A percentile compares a stretch with the other conserved stretches of the same genome.
These are phyloP conservation scores for Trypanosoma mega DNA, from an alignment of 208 protist genomes.

Conservation along the genomic window DNA sequence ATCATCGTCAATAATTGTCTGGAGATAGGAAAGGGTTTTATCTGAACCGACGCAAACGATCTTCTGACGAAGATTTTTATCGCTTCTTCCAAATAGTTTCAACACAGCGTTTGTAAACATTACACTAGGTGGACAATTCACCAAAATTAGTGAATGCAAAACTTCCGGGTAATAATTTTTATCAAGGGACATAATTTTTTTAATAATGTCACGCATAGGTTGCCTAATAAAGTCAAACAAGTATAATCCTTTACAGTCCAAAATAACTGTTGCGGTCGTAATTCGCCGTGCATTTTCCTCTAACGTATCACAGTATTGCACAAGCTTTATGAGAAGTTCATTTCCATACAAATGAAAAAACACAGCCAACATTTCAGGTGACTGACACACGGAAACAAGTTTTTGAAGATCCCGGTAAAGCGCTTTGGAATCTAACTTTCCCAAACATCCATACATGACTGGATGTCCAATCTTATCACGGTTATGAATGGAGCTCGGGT, in stretches of 20 bases:
- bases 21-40: conserved; percentile 31
- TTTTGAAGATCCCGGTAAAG: conserved; percentile 42
- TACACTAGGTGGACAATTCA: conserved; percentile 44
- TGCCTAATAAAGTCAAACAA: conserved; percentile 33
- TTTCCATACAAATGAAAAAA: conserved; percentile 60
- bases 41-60: conserved; percentile 42
- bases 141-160: conserved; percentile 55
- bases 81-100: conserved; percentile 23
- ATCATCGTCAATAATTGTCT: conserved; percentile 37
- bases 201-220: conserved; percentile 37
- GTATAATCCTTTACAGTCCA: conserved; percentile 40
- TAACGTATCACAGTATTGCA: conserved; percentile 29
- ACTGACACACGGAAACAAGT: conserved; percentile 43
- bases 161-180: conserved; percentile 51
- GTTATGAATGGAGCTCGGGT: conserved; percentile 62
- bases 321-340: conserved; percentile 50
- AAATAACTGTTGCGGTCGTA: conserved; percentile 6
- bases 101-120: conserved; percentile 29
- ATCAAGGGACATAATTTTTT: conserved; percentile 36
- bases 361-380: conserved; percentile 38
- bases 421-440: conserved; percentile 27
- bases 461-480: conserved; percentile 66
- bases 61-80: conserved; percentile 34
- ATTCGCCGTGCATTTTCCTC: conserved; percentile 7
- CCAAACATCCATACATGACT: conserved; percentile 54